Base-by-base conservation (phyloP, 768 basidiomycete genomes). In the Boletus pseudopeckii region DNA sequence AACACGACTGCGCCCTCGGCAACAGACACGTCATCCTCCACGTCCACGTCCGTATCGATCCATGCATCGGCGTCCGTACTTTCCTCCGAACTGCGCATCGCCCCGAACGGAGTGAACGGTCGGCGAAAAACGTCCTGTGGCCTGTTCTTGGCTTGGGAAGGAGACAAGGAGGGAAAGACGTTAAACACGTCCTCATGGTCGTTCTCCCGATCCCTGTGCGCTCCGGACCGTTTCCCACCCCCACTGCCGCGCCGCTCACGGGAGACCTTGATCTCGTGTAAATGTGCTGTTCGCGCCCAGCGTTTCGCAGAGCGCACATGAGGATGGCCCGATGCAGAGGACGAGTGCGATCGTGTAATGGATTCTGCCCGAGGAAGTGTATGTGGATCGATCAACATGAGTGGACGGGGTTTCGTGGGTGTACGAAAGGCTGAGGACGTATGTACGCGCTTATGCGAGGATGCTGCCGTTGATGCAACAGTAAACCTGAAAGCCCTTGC, bases 251-350 rank as follows among this genome's bases (percentile, higher is more conserved):
- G 43, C 39, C 57, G 47, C 45, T 58, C 62, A 3, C 48, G 58
- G 10, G 36, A 17, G 1, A 53, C 41, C 49, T 73, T 77, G 53
- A 87, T 80, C 62, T 86, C 83, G 57, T 89, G 87, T 43, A 88
- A 59, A 72, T 89, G 87, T 4, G 87, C 82, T 0, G 75, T 84
- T 36, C 83, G 73, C 20, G 85, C 86, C 79, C 83, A 84, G 36
- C 76, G 76, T 56, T 77, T 80, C 17, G 79, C 77, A 0, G 75
- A 75, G 50, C 79, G 62, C 5, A 10, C 49, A 1, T 52, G 54
- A 4, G 41, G 20, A 9, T 58, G 59, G 1, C 59, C 46, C 7
- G 66, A 56, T 6, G 55, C 51, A 0, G 58, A 63, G 15, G 64
- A 67, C 17, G 66, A 68, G 18, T 62, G 63, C 0, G 62, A 66